A percentile compares a stretch with the other conserved stretches of the same genome.
These are phyloP conservation scores for Chaetomium olivaceum DNA, from an alignment of 2,329 filamentous ascomycete genomes.

Conservation along the genomic window DNA sequence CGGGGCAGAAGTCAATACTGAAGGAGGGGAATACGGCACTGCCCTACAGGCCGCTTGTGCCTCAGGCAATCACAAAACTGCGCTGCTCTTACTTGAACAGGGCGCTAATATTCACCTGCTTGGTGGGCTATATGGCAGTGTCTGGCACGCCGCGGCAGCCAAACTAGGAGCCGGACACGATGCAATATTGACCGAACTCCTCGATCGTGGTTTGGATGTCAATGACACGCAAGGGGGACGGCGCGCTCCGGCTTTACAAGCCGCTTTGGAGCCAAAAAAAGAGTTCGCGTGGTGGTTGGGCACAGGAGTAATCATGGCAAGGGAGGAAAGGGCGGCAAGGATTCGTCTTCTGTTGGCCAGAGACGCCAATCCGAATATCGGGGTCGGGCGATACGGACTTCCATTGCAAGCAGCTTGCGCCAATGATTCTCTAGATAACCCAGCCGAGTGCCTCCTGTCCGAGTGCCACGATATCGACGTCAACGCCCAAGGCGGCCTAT, in stretches of 20 bases:
- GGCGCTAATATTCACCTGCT: background rate
- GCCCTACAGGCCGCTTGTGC: background rate
- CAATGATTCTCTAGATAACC: no score
- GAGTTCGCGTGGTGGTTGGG: no score
- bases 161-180: background rate
- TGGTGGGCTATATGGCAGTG: background rate
- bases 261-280: background rate
- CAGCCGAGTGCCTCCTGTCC: no score
- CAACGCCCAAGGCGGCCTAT: background rate
- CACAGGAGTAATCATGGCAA: no score
- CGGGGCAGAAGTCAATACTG: background rate
- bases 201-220: background rate
- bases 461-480: background rate
- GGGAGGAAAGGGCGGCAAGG: no score
- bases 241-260: background rate
- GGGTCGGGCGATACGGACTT: no score
- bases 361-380: background rate
- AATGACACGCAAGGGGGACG: background rate
- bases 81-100: background rate
- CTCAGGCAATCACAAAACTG: background rate
- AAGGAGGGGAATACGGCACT: background rate
- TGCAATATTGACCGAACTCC: background rate
- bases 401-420: no score
- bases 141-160: background rate
- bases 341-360: no score